Base-by-base conservation (phyloP, 31 red algal species). In the Endocladia muricata region DNA sequence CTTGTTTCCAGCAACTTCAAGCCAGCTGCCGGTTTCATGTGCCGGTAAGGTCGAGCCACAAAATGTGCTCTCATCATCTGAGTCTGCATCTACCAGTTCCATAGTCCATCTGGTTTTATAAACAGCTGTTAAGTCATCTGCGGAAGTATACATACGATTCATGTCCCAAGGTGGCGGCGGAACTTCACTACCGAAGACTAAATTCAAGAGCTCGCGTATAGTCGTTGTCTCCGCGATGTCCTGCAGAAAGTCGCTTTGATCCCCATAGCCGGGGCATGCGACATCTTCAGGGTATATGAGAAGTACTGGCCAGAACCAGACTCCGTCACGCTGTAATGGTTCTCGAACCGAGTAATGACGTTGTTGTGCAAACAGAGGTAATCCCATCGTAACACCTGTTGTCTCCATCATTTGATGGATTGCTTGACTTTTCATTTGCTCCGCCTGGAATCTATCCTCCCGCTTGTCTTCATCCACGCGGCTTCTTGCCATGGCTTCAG, bases 311-410 rank as follows among this genome's bases (percentile, higher is more conserved):
- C 89, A 97, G 33, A 59, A 55, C 82, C 91, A 88, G 11, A 59
- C 63, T 19, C 64, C 74, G 1, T 77, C 84, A 41, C 57, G 37
- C 39, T 73, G 36, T 38, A 36, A 36, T 33, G 89, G 74, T 48
- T 84, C 39, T 41, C 60, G 55, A 36, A 3, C 33, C 19, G 41
- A 26, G 51, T 91, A 91, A 29, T 68, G 41, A 4, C 79, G 69
- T 81, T 94, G 90, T 38, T 88, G 83, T 37, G 84, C 68, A 77
- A 92, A 96, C 40, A 96, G 61, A 6, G 93, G 93, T 72, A 80
- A 23, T 38, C 93, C 93, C 36, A 81, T 61, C 26, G 59, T 76
- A 13, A 96, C 77, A 17, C 77, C 38, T 21, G 77, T 5, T 11
- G 57, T 37, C 71, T 88, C 58, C 51, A 96, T 61, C 68, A 79